A percentile compares a stretch with the other conserved stretches of the same genome.
These are phyloP conservation scores for Pythium angustatum DNA, from an alignment of 352 stramenopile genomes.

Conservation along the genomic window DNA sequence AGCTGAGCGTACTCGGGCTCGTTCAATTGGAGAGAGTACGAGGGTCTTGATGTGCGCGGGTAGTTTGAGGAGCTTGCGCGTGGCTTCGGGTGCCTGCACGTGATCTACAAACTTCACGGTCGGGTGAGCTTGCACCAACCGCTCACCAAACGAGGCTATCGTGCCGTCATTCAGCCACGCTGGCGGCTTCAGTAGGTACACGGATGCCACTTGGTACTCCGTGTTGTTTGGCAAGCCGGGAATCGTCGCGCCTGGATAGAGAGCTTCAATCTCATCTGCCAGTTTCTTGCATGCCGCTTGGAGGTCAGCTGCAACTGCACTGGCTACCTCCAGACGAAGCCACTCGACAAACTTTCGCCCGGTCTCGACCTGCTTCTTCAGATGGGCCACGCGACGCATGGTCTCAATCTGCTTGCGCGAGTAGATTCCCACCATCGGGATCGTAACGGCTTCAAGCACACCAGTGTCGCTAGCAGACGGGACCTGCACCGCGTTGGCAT, in stretches of 20 bases:
- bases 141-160: neutral
- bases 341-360: neutral
- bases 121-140: neutral
- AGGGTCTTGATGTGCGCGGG: neutral
- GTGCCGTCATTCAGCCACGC: slow-evolving; percentile 1
- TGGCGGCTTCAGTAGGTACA: neutral
- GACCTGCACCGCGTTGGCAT: too few relatives aligned
- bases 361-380: neutral
- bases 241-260: neutral
- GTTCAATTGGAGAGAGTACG: too few relatives aligned
- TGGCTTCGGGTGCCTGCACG: neutral
- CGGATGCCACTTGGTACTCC: neutral
- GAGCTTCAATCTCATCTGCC: neutral
- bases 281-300: neutral
- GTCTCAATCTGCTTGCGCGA: neutral
- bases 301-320: neutral
- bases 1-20: too few relatives aligned
- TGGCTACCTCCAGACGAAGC: neutral
- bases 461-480: too few relatives aligned
- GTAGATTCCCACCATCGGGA: neutral
- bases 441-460: neutral
- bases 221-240: neutral
- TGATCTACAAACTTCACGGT: neutral
- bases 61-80: neutral
- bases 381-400: neutral